Percentiles rank a stretch among this genome's conserved stretches.
Conservation (phyloP, 768 basidiomycete species). For the Lactifluus volemus region DNA sequence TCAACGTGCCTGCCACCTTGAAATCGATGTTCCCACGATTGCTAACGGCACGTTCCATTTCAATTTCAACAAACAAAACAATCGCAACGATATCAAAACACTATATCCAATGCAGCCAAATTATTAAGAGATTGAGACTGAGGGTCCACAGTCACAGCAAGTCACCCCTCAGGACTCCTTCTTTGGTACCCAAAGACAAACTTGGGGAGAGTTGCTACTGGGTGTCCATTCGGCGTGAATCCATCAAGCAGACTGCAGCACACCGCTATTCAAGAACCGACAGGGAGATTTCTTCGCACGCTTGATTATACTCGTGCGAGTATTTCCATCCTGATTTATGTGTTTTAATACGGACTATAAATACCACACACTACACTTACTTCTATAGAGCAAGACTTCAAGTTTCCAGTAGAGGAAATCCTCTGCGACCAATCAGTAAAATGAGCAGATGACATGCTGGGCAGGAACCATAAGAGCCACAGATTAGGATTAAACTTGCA, state of each 20-base stretch:
- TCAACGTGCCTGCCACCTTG: constrained; percentile 4
- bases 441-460: constrained; percentile 4
- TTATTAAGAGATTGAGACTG: neutral
- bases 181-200: no score
- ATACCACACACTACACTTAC: constrained; percentile 19
- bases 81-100: no score
- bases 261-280: constrained; percentile 75
- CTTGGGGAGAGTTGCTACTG: constrained; percentile 65
- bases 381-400: constrained; percentile 70
- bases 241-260: constrained; percentile 4
- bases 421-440: constrained; percentile 36
- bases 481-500: constrained; percentile 30
- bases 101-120: neutral
- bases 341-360: neutral
- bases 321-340: constrained; percentile 52
- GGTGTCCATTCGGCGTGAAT: constrained; percentile 65
- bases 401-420: constrained; percentile 77
- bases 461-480: constrained; percentile 17
- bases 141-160: neutral
- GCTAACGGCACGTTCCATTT: neutral
- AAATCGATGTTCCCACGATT: constrained; percentile 68
- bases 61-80: neutral
- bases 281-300: constrained; percentile 84
- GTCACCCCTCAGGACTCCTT: constrained; percentile 11
- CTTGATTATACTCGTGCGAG: constrained; percentile 69